Base-by-base conservation (phyloP, 768 basidiomycete genomes). In the Infundibulicybe gibba region DNA sequence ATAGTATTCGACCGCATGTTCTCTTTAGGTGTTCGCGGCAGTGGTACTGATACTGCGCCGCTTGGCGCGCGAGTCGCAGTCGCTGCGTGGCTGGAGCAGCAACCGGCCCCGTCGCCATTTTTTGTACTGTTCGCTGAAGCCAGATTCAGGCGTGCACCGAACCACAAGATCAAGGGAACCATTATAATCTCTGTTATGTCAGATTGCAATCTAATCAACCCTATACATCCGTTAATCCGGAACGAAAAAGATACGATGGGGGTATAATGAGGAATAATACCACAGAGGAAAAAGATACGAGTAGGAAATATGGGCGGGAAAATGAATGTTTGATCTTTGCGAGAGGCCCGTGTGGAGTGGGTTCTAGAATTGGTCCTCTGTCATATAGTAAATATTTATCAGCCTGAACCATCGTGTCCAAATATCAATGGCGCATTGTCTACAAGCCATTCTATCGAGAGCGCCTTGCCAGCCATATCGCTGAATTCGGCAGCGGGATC, bases 381-480 rank as follows among this genome's bases (percentile, higher is more conserved):
- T 17, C 11, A 9, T 17, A 43, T 17, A 32, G 10, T 43, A 32
- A 32, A 32, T 32, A 17, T 32, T 2, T n/a, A 12, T 43, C 34
- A 25, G 25, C 32, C 46, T 47, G 32, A 47, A 53, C 48, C 47
- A 57, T 47, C 41, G 47, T 52, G 54, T 43, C 64, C 63, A 59
- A 79, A 80, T 55, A 88, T 68, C 19, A 64, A 63, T 34, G 73
- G 76, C 11, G 90, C 90, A 60, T 95, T 87, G 61, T 97, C 94
- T 50, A 98, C 83, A 53, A 97, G 80, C 88, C 94, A 97, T 64
- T 97, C 93, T 43, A 99, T 76, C 57, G 87, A 82, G 49, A 94
- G 77, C 5, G 95, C 91, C 67, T 95, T 97, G 44, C 92, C 91
- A 6, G 91, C 94, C 90, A 98, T 98, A 64, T 99, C 95, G 58